Base-by-base conservation (phyloP, 768 basidiomycete genomes). In the Amanita muscaria region DNA sequence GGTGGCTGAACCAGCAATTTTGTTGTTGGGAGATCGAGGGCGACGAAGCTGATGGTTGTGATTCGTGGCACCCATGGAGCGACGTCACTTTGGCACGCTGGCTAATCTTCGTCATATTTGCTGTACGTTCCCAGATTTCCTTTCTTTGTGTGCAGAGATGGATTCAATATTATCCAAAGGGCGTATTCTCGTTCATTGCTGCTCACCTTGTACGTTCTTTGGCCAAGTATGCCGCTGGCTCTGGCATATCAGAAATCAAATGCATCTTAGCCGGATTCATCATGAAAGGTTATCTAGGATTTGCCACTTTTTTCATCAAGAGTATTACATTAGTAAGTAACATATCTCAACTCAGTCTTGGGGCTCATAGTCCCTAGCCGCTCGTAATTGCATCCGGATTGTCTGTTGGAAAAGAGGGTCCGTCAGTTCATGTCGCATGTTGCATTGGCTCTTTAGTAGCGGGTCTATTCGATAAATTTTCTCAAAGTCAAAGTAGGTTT, bases 1-100 rank as follows among this genome's bases (percentile, higher is more conserved):
- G 96, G 96, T 99, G 96, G 94, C 62, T 99, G 44, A 96, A 93
- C 62, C 83, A 91, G 55, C 88, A 96, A 57, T 97, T 97, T 61
- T 99, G 96, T 64, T 99, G 96, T 59, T 92, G 93, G 83, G 96
- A 97, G 58, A 81, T 97, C 44, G 89, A 91, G 50, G 74, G 70
- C 5, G 83, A 83, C 35, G 86, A 83, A 51, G 73, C 77, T 14
- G 83, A 80, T 44, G 81, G 76, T 11, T 99, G 96, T 60, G 74
- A 85, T 3, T 91, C 88, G 35, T 99, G 96, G 96, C 79, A 83
- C 60, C 66, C 83, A 31, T 98, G 96, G 96, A 80, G 89, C 58
- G 66, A 73, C 44, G 68, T 84, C 49, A 66, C 77, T 31, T 65
- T 76, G 27, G 78, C 82, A 10, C 75, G 83, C 39, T 94, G 91